Conservation (phyloP, 2,329 filamentous ascomycete genomes). For the Beauveria rudraprayagi region DNA sequence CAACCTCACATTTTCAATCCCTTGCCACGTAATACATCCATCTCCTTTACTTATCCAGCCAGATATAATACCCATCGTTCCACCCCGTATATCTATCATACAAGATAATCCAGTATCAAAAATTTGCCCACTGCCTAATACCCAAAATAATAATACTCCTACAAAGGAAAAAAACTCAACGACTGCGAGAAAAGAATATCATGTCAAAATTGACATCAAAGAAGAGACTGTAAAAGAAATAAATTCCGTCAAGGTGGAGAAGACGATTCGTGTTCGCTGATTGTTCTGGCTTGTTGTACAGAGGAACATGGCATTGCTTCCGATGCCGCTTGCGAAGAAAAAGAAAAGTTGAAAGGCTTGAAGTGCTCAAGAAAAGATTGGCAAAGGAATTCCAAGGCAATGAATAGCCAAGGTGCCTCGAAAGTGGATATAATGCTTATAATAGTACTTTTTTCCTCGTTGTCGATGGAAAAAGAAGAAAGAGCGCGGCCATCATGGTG, state of each 20-base stretch:
- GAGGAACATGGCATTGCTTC: background rate
- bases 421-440: background rate
- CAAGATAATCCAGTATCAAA: background rate
- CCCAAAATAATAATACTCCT: background rate
- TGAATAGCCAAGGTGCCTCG: background rate
- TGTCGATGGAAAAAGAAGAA: background rate
- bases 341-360: background rate
- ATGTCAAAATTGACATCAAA: background rate
- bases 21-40: background rate
- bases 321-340: background rate
- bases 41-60: background rate
- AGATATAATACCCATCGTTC: background rate
- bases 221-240: background rate
- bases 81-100: background rate
- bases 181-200: background rate
- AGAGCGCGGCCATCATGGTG: too few relatives aligned
- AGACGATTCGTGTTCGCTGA: background rate
- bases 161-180: background rate
- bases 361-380: background rate
- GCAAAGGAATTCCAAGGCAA: background rate
- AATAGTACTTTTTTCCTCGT: background rate
- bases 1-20: background rate
- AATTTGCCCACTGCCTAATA: background rate
- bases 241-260: background rate
- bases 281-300: conserved; percentile 4